Evolutionary conservation across 2,329 filamentous ascomycete genomes (phyloP), one percentile per base, ranked within the genome.

Genomic region (Xylariaceae sp.): DNA sequence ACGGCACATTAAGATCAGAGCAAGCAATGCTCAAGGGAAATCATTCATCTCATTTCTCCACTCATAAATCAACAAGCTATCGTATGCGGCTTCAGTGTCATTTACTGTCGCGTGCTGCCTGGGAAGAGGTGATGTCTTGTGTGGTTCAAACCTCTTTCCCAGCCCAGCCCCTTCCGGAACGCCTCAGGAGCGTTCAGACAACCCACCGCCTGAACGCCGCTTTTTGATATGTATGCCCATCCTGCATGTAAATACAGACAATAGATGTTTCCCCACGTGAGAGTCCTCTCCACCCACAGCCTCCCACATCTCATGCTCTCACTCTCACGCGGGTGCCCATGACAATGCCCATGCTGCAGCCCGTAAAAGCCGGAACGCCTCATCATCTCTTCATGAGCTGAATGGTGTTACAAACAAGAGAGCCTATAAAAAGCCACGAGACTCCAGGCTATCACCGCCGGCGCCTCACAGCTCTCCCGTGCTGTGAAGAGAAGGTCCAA

Each of bases 141-240:
- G 22, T 51, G 31, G 44, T 53, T 47, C 51, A 48, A n/a, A 48
- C 42, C 48, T 57, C 44, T 53, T 48, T 53, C 41, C 44, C 48
- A 47, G 55, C 58, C 62, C 53, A 27, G 22, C 22, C 22, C 22
- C 22, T 27, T 27, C 22, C 54, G 12, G 31, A 59, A 58, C 56
- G 53, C 52, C 59, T 49, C 48, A 44, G 51, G 49, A 45, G 51
- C 19, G 51, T 62, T 62, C 22, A 27, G 22, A 27, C 22, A 27
- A 7, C 22, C 22, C 4, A 27, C 22, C 53, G 62, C 63, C 57
- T 56, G 55, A 70, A 68, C 71, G 70, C 71, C 73, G 62, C 66
- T 74, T 75, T 76, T 74, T 58, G 68, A 56, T 56, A 40, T 74
- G 68, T 74, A 67, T 71, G 63, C 64, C 68, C 67, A 61, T 61